A percentile compares a stretch with the other conserved stretches of the same genome.
Evolutionary conservation across 352 stramenopile species (phyloP).

Genomic region (Globisporangium nagaii): DNA sequence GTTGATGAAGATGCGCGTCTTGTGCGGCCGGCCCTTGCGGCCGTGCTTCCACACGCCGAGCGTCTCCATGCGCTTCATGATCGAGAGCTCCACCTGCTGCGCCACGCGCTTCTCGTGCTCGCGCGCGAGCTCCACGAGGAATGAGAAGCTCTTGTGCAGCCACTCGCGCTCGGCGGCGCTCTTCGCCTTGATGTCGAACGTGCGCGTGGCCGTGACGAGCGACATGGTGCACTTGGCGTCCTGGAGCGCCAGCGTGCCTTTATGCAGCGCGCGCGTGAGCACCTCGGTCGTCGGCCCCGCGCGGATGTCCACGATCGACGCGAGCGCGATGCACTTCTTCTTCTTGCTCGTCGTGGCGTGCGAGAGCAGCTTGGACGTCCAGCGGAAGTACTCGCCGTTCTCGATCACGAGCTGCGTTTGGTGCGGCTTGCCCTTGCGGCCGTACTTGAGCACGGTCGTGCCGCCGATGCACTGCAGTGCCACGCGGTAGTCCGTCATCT

Average conservation of each 20-base stretch:
- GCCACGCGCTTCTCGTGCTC: conserved; percentile 69
- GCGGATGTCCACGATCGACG: conserved; percentile 47
- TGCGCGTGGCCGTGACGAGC: conserved; percentile 64
- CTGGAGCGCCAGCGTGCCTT: conserved; percentile 47
- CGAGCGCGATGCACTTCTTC: conserved; percentile 64
- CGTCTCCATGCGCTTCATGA: conserved; percentile 82
- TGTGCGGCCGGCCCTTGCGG: conserved; percentile 69
- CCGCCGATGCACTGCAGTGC: conserved; percentile 74
- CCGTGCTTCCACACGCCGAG: conserved; percentile 73
- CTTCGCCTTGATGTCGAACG: conserved; percentile 71
- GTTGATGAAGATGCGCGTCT: conserved; percentile 79
- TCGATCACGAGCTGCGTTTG: conserved; percentile 67
- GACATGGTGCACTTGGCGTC: conserved; percentile 75
- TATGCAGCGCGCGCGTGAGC: conserved; percentile 57
- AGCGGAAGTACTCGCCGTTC: conserved; percentile 73
- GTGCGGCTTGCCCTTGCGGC: conserved; percentile 76
- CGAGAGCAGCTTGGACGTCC: conserved; percentile 71
- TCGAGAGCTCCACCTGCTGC: conserved; percentile 76
- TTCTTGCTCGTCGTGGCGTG: conserved; percentile 36
- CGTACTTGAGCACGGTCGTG: conserved; percentile 71
- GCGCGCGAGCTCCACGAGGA: conserved; percentile 63
- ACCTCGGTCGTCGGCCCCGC: conserved; percentile 60
- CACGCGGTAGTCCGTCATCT: conserved; percentile 83
- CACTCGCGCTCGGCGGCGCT: conserved; percentile 67
- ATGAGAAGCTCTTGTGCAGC: conserved; percentile 66